Evolutionary conservation across 805 yeast species (phyloP), one percentile per base, ranked within the genome.

Genomic region (Tetrapisispora iriomotensis): DNA sequence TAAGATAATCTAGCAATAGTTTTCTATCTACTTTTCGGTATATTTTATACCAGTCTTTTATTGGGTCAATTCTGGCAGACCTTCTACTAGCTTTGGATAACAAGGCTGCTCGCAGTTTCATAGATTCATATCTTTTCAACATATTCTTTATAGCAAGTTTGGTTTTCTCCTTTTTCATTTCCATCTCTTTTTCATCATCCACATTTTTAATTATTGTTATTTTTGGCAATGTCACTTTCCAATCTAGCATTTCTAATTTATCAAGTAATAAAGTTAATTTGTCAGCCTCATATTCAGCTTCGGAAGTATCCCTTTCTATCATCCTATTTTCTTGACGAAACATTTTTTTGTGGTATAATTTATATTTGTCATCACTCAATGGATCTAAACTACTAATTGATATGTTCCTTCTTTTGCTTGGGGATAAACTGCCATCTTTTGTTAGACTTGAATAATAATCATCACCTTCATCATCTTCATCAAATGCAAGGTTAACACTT

Each of bases 281-380:
- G 38, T 79, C 85, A 23, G 75, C 73, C 49, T 81, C 90, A 8
- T 64, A 55, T 35, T 70, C 61, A 32, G 77, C 64, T 40, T 71
- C 67, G 1, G 40, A 32, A 7, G 48, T 25, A 36, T 67, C 71
- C 20, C 72, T 62, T 46, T 82, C 88, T 2, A 70, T 62, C 72
- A 79, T 76, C 34, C 74, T 67, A 42, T 70, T 70, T 56, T 83
- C 94, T 38, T 77, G 79, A 40, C 72, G 72, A 45, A 71, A 74
- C 76, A 80, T 74, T 29, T 72, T 66, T 30, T 68, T 67, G 58
- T 82, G 88, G 48, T 68, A 73, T 12, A 62, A 44, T 23, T 56
- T 49, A 52, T 64, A 77, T 12, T 62, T 15, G 0, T 53, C 47
- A 52, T 76, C 81, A 1, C 57, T 48, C 35, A 82, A 59, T 4